Evolutionary conservation across 768 basidiomycete genomes (phyloP).

Genomic region (Tylopilus vinaceipallidus): DNA sequence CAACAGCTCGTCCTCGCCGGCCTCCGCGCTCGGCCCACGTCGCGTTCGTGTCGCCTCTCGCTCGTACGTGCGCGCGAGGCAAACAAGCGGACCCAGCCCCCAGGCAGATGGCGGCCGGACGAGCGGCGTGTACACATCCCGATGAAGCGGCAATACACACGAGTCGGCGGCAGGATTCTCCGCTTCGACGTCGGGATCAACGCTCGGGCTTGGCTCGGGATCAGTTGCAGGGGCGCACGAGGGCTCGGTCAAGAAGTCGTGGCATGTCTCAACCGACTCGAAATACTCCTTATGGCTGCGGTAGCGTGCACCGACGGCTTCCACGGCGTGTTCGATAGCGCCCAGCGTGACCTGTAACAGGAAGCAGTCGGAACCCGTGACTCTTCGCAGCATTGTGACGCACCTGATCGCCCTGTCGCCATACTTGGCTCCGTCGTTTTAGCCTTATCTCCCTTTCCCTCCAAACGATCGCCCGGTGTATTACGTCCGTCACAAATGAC

Average conservation of each 20-base stretch:
- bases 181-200: conserved; percentile 4
- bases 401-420: conserved; percentile 49
- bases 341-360: conserved; percentile 39
- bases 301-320: conserved; percentile 41
- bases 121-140: conserved; percentile 37
- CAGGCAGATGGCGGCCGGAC: conserved; percentile 30
- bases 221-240: not conserved
- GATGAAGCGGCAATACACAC: conserved; percentile 22
- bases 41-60: conserved; percentile 17
- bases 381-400: not conserved
- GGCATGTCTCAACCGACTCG: conserved; percentile 27
- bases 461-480: conserved; percentile 50
- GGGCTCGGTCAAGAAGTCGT: not conserved
- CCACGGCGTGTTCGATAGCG: conserved; percentile 49
- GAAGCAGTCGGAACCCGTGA: not conserved
- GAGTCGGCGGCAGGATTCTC: not conserved
- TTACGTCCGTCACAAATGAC: conserved; percentile 49
- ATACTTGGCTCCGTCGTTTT: conserved; percentile 60
- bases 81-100: conserved; percentile 8
- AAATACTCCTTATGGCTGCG: conserved; percentile 43
- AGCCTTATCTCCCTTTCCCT: conserved; percentile 58
- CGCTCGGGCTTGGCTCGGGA: conserved; percentile 14
- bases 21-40: conserved; percentile 18
- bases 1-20: conserved; percentile 27
- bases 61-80: conserved; percentile 25